Evolutionary conservation across 345 rosid species (phyloP), one percentile per base, ranked within the genome.

Genomic region (Punica granatum): DNA sequence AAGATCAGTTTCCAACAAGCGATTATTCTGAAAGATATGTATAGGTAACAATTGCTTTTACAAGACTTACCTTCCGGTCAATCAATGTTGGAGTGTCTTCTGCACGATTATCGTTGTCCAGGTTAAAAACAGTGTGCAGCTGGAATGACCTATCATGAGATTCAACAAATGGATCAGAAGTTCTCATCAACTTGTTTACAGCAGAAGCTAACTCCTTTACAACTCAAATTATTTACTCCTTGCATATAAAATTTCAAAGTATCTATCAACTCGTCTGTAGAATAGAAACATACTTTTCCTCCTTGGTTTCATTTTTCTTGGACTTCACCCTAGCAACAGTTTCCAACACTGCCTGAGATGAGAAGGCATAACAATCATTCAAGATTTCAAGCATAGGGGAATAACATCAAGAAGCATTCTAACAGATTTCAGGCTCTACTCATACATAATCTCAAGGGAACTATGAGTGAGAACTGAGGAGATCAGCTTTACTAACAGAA

Each of bases 11-110:
- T 36, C 39, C 59, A 10, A 32, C 32, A 34, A 21, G 56, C 32
- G 4, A 13, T 31, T 37, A n/a, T 23, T n/a, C 46, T 18, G 12
- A 37, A 21, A 36, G 9, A 63, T 63, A 35, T n/a, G 19, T 37
- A 63, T 10, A 37, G 32, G 30, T 37, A 18, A n/a, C 18, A 15
- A 43, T 60, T 25, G 18, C 16, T 30, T 30, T 33, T 14, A 30
- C 6, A 30, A 63, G 59, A 68, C 53, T 46, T 74, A 93, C 98
- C 90, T 87, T 90, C 74, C 90, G 80, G 80, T 93, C 98, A 64
- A 93, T 93, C 66, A 93, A 80, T 49, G 91, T 90, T 53, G 96
- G 94, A 64, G 89, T 91, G 74, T 93, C 98, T 78, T 90, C 97
- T 0, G 74, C 85, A 43, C 87, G 84, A 75, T 93, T 90, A 68